Evolutionary conservation across 495 filamentous ascomycete species (phyloP), one percentile per base, ranked within the genome.

Genomic region (Aspergillus sclerotiicarbonarius): DNA sequence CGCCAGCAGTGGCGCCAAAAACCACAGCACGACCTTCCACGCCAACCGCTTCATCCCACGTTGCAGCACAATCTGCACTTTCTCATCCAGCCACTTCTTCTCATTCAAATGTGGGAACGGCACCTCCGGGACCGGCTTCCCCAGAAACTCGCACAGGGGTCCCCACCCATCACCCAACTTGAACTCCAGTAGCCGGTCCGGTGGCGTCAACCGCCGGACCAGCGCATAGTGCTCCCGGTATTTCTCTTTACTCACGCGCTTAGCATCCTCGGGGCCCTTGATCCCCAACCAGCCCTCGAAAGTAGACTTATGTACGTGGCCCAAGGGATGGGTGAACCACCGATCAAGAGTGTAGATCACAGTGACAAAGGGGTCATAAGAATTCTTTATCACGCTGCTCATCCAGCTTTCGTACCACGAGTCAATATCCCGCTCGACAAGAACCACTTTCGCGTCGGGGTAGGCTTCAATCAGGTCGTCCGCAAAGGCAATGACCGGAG

Each of bases 101-200:
- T 37, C 19, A 53, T 53, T 53, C 16, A 37, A 6, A 7, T 31
- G 9, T 39, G 52, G 35, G 18, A 69, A 66, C 12, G 62, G 63
- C 10, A 60, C 58, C 39, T 61, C 53, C 3, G 68, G 71, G 25
- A 71, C 49, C 5, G 62, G 65, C 20, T 68, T 67, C 13, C 56
- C 67, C 12, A 74, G 57, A 50, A 72, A 74, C 57, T 71, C 45
- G 33, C 73, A 74, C 41, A 73, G 51, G 6, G 68, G 67, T n/a
- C 61, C 67, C 72, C 72, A 74, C 15, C 73, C 73, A 35, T 71
- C 64, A 29, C 63, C 66, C 6, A 80, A 54, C 20, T 70, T 57
- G 63, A 70, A 80, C 19, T 78, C 68, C 39, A 82, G 62, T 53
- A 82, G 54, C 8, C 69, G 61, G 0, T 74, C 75, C 16, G 68